Evolutionary conservation across 2,329 filamentous ascomycete genomes (phyloP).

Genomic region (Calonectria pseudoreteaudii): DNA sequence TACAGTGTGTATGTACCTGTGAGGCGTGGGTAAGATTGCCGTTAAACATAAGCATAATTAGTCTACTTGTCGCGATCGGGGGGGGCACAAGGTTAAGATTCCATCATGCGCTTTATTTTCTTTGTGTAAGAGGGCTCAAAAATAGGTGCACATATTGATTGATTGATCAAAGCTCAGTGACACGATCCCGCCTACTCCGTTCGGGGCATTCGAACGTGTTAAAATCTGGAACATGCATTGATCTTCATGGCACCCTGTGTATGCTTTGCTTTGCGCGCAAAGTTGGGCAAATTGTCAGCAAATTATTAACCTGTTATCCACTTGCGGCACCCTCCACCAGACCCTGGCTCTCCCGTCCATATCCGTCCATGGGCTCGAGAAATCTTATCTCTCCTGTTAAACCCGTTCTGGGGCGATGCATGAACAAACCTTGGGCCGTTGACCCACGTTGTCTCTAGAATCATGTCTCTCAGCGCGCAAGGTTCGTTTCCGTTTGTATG

Average conservation of each 20-base stretch:
- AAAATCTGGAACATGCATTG: not conserved
- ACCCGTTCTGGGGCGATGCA: not conserved
- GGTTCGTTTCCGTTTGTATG: not conserved
- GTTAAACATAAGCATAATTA: constrained; percentile 8
- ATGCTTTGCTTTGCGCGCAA: not conserved
- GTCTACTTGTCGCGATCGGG: not conserved
- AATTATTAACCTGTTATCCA: not conserved
- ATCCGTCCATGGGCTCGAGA: not conserved
- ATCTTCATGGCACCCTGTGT: not conserved
- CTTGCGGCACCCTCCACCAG: not conserved
- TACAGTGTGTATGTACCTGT: not conserved
- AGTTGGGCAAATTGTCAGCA: not conserved
- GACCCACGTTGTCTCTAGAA: not conserved
- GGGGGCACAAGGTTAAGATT: too few species aligned
- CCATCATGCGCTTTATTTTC: not conserved
- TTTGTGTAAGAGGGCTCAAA: not conserved
- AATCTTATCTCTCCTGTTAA: not conserved
- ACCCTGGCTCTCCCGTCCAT: not conserved
- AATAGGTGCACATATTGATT: not conserved
- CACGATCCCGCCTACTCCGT: not conserved
- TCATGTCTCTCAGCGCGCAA: not conserved
- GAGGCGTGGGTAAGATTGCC: not conserved
- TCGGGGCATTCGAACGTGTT: too few species aligned
- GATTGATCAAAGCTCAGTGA: not conserved
- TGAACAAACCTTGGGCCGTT: not conserved